Base-by-base conservation (phyloP, 2,329 filamentous ascomycete genomes). In the Cladobotryum protrusum region DNA sequence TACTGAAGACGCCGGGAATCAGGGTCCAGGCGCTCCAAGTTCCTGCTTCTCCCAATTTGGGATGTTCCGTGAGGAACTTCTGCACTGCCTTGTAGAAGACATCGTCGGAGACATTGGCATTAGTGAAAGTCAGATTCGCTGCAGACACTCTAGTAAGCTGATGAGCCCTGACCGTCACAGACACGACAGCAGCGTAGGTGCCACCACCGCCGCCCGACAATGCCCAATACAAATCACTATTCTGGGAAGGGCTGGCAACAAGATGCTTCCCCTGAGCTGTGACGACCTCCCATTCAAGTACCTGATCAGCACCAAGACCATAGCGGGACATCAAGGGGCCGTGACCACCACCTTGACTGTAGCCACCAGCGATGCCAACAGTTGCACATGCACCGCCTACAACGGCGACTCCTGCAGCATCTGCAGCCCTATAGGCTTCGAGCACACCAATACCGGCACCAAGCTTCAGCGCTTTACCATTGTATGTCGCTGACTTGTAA, bases 221-320 rank as follows among this genome's bases (percentile, higher is more conserved):
- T 1, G 82, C 83, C 82, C 81, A 86, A 66, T 80, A 85, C 1
- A 86, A 67, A 47, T 85, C 81, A 0, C 67, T 50, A 54, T 85
- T 77, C 32, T 74, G 53, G 0, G 58, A 59, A 1, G 67, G 69
- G 4, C 69, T 74, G 0, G 78, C 79, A 2, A 63, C 72, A 1
- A 82, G 54, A n/a, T 74, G 58, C 14, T 69, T 51, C 2, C 81
- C 79, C n/a, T 61, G 59, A 0, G 71, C 75, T 6, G 74, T 77
- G 14, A 85, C 70, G 1, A 82, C 77, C 51, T 81, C 71, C 47
- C 69, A 78, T 53, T 76, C 70, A 2, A 86, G 67, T 0, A 76
- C 72, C 45, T 85, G 75, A 54, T 86, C 82, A 0, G 79, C 80
- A 13, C 66, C 77, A 0, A 87, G 68, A 5, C 83, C 83, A 45